Evolutionary conservation across 495 filamentous ascomycete species (phyloP).

Genomic region (Podospora didyma): DNA sequence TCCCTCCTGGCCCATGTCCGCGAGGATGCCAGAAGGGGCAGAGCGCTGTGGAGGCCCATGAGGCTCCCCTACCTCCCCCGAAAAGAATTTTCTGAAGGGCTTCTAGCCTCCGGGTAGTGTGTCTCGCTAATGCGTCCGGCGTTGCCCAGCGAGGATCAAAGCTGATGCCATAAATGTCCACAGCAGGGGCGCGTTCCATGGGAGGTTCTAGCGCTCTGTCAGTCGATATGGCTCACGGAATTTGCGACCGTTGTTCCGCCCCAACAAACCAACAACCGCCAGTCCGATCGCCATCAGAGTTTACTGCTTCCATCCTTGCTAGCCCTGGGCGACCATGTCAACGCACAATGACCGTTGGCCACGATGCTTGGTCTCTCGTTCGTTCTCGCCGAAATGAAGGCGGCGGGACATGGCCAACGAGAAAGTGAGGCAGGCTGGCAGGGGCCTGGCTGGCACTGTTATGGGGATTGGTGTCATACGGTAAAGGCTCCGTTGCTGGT

Average conservation of each 20-base stretch:
- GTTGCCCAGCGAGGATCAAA: neutral
- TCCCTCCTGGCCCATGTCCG: too few relatives aligned
- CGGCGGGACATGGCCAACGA: neutral
- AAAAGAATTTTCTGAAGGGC: constrained; percentile 18
- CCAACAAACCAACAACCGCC: neutral
- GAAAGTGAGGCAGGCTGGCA: neutral
- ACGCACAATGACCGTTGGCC: neutral
- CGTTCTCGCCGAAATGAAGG: neutral
- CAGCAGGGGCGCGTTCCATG: constrained; percentile 15
- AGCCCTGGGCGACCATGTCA: neutral
- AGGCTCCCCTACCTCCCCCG: neutral
- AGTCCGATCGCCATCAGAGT: neutral
- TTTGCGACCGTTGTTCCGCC: constrained; percentile 7
- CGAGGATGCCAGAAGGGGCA: neutral
- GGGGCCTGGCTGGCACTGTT: neutral
- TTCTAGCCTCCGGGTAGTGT: constrained; percentile 16
- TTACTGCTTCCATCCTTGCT: neutral
- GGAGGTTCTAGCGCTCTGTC: constrained; percentile 3
- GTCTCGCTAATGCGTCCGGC: constrained; percentile 9
- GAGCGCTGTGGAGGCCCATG: constrained; percentile 8
- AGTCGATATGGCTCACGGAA: constrained; percentile 7
- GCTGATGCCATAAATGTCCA: constrained; percentile 13
- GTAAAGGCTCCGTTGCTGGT: too few relatives aligned
- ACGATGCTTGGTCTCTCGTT: neutral
- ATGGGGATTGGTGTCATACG: too few relatives aligned